These are phyloP conservation scores for Chimonanthus salicifolius DNA, from an alignment of 164 flowering plant species.

Conservation along the genomic window DNA sequence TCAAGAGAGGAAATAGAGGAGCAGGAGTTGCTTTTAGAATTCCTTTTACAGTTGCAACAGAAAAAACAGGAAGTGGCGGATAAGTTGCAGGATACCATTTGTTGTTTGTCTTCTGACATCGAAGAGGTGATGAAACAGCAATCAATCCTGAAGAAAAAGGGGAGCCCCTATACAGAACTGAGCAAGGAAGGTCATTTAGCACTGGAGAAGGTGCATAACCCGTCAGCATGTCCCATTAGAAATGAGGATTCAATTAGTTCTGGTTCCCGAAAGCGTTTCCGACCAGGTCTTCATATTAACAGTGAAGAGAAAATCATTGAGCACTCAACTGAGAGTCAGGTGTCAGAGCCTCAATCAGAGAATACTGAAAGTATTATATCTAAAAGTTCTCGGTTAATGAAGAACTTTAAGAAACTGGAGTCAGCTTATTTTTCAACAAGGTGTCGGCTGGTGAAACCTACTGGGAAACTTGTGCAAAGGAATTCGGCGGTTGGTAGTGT, in stretches of 20 bases:
- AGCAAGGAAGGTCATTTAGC: conserved; percentile 16
- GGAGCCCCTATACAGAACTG: conserved; percentile 24
- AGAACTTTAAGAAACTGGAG: conserved; percentile 81
- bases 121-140: conserved; percentile 69
- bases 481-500: conserved; percentile 41
- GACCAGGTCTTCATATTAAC: conserved; percentile 28
- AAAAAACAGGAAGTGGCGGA: conserved; percentile 66
- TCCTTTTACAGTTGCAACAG: conserved; percentile 61
- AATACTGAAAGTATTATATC: conserved; percentile 37
- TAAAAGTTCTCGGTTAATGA: conserved; percentile 66
- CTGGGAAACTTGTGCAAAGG: conserved; percentile 26
- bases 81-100: conserved; percentile 56
- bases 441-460: conserved; percentile 36
- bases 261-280: conserved; percentile 56
- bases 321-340: conserved; percentile 16
- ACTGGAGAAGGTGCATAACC: conserved; percentile 8
- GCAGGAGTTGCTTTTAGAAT: conserved; percentile 77
- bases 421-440: conserved; percentile 76
- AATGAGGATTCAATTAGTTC: conserved; percentile 37
- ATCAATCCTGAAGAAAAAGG: conserved; percentile 31
- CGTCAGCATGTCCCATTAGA: conserved; percentile 21
- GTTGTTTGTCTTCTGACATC: conserved; percentile 67
- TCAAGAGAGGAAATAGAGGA: conserved; percentile 76
- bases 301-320: conserved; percentile 32
- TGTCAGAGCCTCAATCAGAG: conserved; percentile 24